Conservation (phyloP, 2,329 filamentous ascomycete genomes). For the Clarireedia monteithiana region DNA sequence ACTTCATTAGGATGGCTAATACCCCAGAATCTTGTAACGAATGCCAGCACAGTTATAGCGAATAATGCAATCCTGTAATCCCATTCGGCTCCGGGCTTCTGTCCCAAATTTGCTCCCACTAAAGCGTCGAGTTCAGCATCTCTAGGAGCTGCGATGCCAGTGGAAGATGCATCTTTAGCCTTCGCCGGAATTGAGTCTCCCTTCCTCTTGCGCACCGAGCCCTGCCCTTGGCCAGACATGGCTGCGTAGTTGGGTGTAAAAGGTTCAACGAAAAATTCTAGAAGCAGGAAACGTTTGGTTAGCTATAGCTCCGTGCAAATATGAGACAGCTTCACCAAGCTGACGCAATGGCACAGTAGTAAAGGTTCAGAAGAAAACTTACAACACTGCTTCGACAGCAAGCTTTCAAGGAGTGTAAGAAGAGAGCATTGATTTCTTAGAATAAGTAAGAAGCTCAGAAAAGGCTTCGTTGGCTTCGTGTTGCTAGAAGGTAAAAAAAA, state of each 20-base stretch:
- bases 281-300: conserved; percentile 5
- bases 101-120: conserved; percentile 35
- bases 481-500: not conserved
- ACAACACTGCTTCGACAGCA: conserved; percentile 9
- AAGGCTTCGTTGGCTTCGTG: not conserved
- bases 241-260: conserved; percentile 3
- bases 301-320: conserved; percentile 15
- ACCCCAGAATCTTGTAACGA: conserved; percentile 89
- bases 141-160: conserved; percentile 25
- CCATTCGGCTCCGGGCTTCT: conserved; percentile 52
- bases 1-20: conserved; percentile 94
- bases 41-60: conserved; percentile 75
- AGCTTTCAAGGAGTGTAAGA: conserved; percentile 5
- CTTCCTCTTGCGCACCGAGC: conserved; percentile 28
- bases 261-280: conserved; percentile 14
- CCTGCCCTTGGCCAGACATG: conserved; percentile 26
- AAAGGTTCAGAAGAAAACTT: not conserved
- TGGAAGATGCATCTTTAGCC: conserved; percentile 38
- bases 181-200: conserved; percentile 41
- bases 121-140: conserved; percentile 43
- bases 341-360: not conserved
- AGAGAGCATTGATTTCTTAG: conserved; percentile 5
- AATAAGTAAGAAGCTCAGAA: not conserved
- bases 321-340: not conserved
- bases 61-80: conserved; percentile 75